Percentiles rank a stretch among this genome's conserved stretches.
Evolutionary conservation across 2,329 filamentous ascomycete genomes (phyloP).

Genomic region (Graphium sp.): DNA sequence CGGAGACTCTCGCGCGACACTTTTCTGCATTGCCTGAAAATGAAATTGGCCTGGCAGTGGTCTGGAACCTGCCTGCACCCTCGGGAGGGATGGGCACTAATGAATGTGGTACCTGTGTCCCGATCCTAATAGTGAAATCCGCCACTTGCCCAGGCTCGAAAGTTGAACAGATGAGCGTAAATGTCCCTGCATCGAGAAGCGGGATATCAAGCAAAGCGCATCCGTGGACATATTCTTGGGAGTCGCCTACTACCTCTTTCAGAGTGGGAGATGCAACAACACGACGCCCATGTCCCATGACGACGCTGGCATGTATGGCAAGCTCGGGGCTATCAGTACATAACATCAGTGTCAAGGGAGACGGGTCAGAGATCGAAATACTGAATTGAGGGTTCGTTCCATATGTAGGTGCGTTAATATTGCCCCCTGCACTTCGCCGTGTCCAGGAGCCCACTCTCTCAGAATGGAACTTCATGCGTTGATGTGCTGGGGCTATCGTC

Average conservation of each 20-base stretch:
- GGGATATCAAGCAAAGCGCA: constrained; percentile 52
- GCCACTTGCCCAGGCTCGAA: constrained; percentile 69
- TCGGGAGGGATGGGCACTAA: constrained; percentile 51
- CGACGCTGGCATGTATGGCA: constrained; percentile 69
- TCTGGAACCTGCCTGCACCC: constrained; percentile 56
- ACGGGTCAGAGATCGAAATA: constrained; percentile 36
- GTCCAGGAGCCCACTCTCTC: constrained; percentile 57
- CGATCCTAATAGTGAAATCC: constrained; percentile 59
- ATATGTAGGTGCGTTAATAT: constrained; percentile 59
- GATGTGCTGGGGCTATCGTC: constrained; percentile 40
- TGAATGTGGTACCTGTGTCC: constrained; percentile 37
- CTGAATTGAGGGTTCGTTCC: constrained; percentile 78
- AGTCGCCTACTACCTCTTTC: constrained; percentile 66
- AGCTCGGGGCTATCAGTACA: constrained; percentile 50
- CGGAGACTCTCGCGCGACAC: no score
- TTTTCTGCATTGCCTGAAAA: constrained; percentile 18
- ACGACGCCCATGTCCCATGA: constrained; percentile 60
- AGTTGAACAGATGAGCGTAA: constrained; percentile 81
- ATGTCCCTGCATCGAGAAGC: constrained; percentile 51
- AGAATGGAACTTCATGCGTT: constrained; percentile 39
- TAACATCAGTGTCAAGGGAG: constrained; percentile 57
- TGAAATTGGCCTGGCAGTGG: no score
- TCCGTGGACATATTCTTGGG: constrained; percentile 75
- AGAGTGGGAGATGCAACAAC: constrained; percentile 46
- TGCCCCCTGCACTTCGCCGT: constrained; percentile 66